A percentile compares a stretch with the other conserved stretches of the same genome.
These are phyloP conservation scores for Adansonia gregorii DNA, from an alignment of 441 rosid species.

Conservation along the genomic window DNA sequence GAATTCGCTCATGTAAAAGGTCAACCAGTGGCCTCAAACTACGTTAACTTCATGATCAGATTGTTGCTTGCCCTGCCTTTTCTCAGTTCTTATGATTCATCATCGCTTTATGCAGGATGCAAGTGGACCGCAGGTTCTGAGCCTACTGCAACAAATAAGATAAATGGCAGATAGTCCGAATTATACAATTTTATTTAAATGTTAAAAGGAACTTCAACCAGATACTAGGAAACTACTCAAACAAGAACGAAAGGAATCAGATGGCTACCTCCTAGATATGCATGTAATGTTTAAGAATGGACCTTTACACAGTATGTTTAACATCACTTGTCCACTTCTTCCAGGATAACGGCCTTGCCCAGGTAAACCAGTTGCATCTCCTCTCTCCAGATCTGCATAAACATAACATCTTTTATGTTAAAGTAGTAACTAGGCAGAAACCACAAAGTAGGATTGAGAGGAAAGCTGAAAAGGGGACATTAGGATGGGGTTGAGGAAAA, in stretches of 20 bases:
- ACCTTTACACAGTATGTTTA: background rate
- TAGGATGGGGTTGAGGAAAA: background rate
- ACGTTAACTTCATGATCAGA: background rate
- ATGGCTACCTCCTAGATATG: constrained; percentile 29
- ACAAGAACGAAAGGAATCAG: background rate
- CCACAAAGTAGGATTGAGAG: background rate
- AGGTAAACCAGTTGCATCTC: constrained; percentile 90
- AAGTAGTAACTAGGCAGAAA: background rate
- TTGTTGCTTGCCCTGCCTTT: constrained; percentile 11
- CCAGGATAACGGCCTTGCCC: constrained; percentile 62
- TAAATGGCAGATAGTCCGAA: background rate
- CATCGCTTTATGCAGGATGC: background rate
- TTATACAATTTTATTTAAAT: background rate
- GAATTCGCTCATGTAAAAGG: background rate
- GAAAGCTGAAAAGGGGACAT: background rate
- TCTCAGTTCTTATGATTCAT: constrained; percentile 16
- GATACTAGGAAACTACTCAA: background rate
- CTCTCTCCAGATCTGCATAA: constrained; percentile 87
- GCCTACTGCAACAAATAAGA: constrained; percentile 24
- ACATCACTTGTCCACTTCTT: constrained; percentile 62
- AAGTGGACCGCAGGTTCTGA: constrained; percentile 1
- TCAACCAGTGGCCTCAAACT: background rate
- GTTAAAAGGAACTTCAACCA: background rate
- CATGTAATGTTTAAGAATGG: background rate
- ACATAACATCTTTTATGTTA: background rate